Evolutionary conservation across 805 yeast species (phyloP), one percentile per base, ranked within the genome.

Genomic region (Ogataea corticis): DNA sequence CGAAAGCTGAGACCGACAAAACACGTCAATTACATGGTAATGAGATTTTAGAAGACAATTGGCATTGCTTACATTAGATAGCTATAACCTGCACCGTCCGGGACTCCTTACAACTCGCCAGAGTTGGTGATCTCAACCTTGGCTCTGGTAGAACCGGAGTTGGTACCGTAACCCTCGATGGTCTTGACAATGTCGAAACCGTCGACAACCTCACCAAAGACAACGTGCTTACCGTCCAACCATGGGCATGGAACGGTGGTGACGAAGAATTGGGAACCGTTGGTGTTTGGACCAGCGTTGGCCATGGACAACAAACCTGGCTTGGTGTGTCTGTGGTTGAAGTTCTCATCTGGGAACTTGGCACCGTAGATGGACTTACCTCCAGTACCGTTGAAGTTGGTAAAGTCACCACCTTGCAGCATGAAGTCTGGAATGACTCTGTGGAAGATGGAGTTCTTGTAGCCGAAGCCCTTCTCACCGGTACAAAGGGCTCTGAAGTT

Each of bases 371-470:
- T 85, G 38, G 90, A 84, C 70, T 82, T 83, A 68, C 98, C 98
- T 68, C 98, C 98, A 59, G 86, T 82, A 58, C 98, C 97, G 69
- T 87, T 83, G 70, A 87, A 85, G 72, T 75, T 71, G 66, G 89
- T 85, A 73, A 86, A 83, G 72, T 86, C 94, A 76, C 92, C 92
- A 68, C 91, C 97, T 79, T 91, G 98, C 67, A 92, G 77, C 98
- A 91, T 91, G 78, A 91, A 91, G 70, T 86, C 83, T 56, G 97
- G 97, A 64, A 90, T 90, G 56, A 91, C 96, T 77, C 97, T 85
- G 88, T 91, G 97, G 94, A 92, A 91, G 56, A 83, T 75, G 40
- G 95, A 87, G 62, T 77, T 79, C 66, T 83, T 83, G 80, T 83
- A 90, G 50, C 96, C 96, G 62, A 74, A 87, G 51, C 97, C 98